Conservation (phyloP, 2,329 filamentous ascomycete species). For the Leptographium radiaticola region DNA sequence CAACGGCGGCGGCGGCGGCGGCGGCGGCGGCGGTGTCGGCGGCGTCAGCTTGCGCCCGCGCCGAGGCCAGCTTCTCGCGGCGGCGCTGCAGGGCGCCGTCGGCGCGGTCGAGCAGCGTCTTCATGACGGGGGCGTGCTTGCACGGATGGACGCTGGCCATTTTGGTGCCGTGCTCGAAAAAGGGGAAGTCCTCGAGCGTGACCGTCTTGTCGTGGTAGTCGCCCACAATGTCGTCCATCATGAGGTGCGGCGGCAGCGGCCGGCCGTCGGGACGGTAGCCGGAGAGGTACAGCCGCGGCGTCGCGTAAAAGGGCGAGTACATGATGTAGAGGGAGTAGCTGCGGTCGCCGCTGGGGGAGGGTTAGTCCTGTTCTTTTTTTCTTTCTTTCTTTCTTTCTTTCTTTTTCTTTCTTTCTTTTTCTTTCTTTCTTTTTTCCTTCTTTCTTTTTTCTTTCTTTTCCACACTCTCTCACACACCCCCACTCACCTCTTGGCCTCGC, state of each 20-base stretch:
- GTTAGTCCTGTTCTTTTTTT: neutral
- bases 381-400: too few species aligned
- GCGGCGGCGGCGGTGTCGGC: conserved; percentile 30
- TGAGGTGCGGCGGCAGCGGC: conserved; percentile 21
- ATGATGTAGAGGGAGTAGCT: conserved; percentile 99
- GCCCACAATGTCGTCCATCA: conserved; percentile 27
- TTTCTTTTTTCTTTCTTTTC: too few species aligned
- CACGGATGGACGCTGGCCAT: conserved; percentile 96
- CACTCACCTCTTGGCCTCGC: conserved; percentile 30
- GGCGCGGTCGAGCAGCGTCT: conserved; percentile 86
- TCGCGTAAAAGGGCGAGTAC: conserved; percentile 94
- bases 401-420: too few species aligned
- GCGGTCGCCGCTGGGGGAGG: conserved; percentile 53
- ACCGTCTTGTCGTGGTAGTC: conserved; percentile 63
- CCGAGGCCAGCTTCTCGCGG: conserved; percentile 57
- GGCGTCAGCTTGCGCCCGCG: neutral
- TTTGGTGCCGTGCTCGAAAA: conserved; percentile 82
- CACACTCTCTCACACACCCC: too few species aligned
- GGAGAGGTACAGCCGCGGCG: conserved; percentile 86
- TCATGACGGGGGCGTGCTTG: conserved; percentile 97
- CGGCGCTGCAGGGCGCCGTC: conserved; percentile 86
- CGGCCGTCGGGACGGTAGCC: conserved; percentile 73
- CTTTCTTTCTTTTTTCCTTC: too few species aligned
- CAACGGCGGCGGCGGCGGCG: conserved; percentile 34
- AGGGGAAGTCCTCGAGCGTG: conserved; percentile 93